Conservation (phyloP, 2,329 filamentous ascomycete genomes). For the Cladosporium sp. region DNA sequence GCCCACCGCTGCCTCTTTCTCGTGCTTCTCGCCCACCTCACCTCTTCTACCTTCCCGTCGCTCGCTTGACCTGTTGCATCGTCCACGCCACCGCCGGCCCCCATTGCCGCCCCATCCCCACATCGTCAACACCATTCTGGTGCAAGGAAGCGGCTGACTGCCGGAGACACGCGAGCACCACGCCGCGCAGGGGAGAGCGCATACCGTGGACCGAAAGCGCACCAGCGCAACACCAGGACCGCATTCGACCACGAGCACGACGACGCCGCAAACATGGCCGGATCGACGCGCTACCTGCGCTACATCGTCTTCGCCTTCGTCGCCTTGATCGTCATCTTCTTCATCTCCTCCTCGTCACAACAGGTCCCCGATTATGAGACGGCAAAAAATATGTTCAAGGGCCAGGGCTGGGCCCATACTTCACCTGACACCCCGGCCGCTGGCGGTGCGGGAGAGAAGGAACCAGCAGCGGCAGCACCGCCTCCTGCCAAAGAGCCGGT, state of each 20-base stretch:
- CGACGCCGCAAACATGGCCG: slow-evolving; percentile 49
- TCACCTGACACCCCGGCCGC: background rate
- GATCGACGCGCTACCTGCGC: slow-evolving; percentile 64
- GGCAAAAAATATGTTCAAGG: slow-evolving; percentile 28
- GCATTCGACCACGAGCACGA: background rate
- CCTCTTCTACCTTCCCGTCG: background rate
- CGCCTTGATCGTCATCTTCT: slow-evolving; percentile 75
- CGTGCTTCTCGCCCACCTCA: background rate
- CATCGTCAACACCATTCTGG: background rate
- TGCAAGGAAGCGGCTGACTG: background rate
- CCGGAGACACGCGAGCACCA: background rate
- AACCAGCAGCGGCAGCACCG: background rate
- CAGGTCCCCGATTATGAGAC: slow-evolving; percentile 23
- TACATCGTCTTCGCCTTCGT: slow-evolving; percentile 76
- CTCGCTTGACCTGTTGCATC: slow-evolving; percentile 1
- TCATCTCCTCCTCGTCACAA: slow-evolving; percentile 61
- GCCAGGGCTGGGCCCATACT: slow-evolving; percentile 19
- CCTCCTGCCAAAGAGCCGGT: background rate
- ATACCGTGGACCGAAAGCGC: slow-evolving; percentile 5
- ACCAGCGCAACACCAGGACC: background rate
- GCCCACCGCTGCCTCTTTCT: background rate
- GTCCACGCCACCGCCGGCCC: background rate
- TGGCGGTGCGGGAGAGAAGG: slow-evolving; percentile 4
- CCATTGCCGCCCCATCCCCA: background rate
- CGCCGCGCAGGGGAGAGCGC: background rate